These are phyloP conservation scores for Boletus tomentosulus DNA, from an alignment of 768 basidiomycete genomes.

Conservation along the genomic window DNA sequence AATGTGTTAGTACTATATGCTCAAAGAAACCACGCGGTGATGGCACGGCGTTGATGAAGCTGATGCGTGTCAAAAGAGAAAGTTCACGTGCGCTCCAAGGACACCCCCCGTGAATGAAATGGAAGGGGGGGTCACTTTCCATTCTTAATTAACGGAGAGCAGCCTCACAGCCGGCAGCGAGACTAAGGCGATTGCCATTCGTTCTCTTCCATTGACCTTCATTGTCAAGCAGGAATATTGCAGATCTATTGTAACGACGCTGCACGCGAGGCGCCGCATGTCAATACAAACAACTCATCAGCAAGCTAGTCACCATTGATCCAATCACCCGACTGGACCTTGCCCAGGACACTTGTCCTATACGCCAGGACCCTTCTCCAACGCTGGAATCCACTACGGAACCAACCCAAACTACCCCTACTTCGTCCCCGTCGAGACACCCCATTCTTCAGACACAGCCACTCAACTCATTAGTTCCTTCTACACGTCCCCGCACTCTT, in stretches of 20 bases:
- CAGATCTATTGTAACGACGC: slow-evolving; percentile 23
- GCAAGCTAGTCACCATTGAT: slow-evolving; percentile 57
- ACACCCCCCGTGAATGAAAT: slow-evolving; percentile 15
- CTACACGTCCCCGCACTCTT: slow-evolving; percentile 59
- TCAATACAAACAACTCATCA: slow-evolving; percentile 17
- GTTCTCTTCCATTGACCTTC: slow-evolving; percentile 18
- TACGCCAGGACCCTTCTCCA: slow-evolving; percentile 39
- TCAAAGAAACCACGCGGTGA: slow-evolving; percentile 3
- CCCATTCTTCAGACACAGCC: slow-evolving; percentile 24
- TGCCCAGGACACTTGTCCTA: slow-evolving; percentile 51
- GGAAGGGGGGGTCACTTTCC: slow-evolving; percentile 27
- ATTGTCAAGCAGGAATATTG: slow-evolving; percentile 13
- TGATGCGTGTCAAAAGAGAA: slow-evolving; percentile 11
- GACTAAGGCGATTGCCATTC: slow-evolving; percentile 19
- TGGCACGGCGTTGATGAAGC: slow-evolving; percentile 7
- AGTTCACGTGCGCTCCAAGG: neutral
- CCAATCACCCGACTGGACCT: slow-evolving; percentile 52
- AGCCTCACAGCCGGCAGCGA: slow-evolving; percentile 24
- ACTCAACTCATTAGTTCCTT: slow-evolving; percentile 51
- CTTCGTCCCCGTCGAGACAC: slow-evolving; percentile 28
- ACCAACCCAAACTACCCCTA: slow-evolving; percentile 24
- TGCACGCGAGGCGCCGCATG: slow-evolving; percentile 22
- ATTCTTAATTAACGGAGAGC: slow-evolving; percentile 16
- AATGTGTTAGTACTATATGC: slow-evolving; percentile 10
- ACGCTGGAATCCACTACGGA: slow-evolving; percentile 44